Conservation (phyloP, 306 rosid species). For the Oxytropis ochrocephala region DNA sequence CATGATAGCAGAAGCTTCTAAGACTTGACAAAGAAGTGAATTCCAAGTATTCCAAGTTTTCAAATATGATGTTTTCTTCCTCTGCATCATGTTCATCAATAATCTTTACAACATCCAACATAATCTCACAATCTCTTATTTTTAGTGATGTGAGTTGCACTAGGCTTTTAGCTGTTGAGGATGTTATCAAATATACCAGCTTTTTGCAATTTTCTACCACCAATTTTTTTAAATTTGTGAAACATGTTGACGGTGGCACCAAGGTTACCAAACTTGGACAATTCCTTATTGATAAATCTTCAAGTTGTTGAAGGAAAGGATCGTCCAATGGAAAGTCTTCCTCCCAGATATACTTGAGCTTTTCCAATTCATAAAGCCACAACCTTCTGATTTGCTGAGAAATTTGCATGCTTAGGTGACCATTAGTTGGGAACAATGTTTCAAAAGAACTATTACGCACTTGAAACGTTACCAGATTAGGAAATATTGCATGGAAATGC, state of each 20-base stretch:
- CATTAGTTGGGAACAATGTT: background rate
- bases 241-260: background rate
- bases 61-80: background rate
- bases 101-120: background rate
- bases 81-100: background rate
- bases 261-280: background rate
- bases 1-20: background rate
- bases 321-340: background rate
- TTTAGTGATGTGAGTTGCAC: background rate
- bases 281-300: rapidly evolving
- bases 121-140: background rate
- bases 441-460: background rate
- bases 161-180: background rate
- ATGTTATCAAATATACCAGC: background rate
- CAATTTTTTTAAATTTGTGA: background rate
- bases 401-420: background rate
- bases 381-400: background rate
- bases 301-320: background rate
- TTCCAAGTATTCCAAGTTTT: background rate
- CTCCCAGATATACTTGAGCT: background rate
- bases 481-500: background rate
- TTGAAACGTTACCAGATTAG: background rate
- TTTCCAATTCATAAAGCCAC: background rate
- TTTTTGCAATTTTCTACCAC: background rate
- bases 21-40: background rate